Evolutionary conservation across 306 rosid genomes (phyloP), one percentile per base, ranked within the genome.

Genomic region (Gastrolobium bilobum): DNA sequence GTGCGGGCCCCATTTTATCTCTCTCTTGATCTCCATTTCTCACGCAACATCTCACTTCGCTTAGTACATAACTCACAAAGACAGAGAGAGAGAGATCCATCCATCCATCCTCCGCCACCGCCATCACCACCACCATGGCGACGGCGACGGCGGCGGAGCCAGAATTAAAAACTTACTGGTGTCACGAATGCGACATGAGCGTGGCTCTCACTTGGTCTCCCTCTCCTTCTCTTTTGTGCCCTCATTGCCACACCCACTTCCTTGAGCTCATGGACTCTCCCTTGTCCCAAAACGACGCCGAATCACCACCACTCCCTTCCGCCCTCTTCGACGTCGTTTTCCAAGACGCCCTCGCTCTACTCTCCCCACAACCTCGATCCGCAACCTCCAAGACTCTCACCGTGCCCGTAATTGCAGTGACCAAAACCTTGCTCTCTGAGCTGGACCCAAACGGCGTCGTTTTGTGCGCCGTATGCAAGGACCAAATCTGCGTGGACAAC

Each of bases 121-220:
- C 58, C 43, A n/a, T 38, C 20, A 5, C 57, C 42, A 29, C 62
- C 78, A 33, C 20, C 54, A n/a, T 68, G n/a, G 5, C 67, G 61
- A 29, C 73, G 34, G 72, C 47, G 30, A 63, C 50, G 67, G 56
- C 82, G 64, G 71, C 15, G 64, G 80, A 35, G 50, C 0, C 47
- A 0, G 90, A 88, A 58, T 40, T 81, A 5, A 89, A 86, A 68
- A 90, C 93, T 0, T 93, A 87, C 86, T 93, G 98, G 98, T 93
- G 98, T 82, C 98, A 93, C 69, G 93, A 90, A 72, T 93, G 98
- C 79, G 98, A 93, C 73, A 90, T 93, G 97, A 93, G 98, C 62
- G 92, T 93, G 5, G 80, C 91, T 26, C 84, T 93, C 30, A 48
- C 73, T 29, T 44, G 67, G 6, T 38, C 75, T 0, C 58, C 80